These are phyloP conservation scores for Stephania cephalantha DNA, from an alignment of 164 flowering plant species.

Conservation along the genomic window DNA sequence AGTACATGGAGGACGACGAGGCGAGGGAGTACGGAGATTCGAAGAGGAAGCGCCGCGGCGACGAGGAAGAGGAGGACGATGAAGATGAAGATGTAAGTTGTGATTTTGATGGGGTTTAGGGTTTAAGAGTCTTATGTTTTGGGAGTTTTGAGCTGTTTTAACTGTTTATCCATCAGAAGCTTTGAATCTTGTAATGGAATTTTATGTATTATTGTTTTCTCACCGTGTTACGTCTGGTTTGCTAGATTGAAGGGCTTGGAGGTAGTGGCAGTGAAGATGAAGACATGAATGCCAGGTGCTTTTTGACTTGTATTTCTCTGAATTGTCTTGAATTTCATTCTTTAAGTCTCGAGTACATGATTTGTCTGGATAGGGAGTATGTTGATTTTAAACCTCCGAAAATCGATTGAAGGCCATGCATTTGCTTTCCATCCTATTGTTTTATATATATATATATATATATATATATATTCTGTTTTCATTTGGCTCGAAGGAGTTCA, in stretches of 20 bases:
- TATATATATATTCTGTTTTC: neutral
- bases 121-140: neutral
- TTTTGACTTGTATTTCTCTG: constrained; percentile 1
- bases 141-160: neutral
- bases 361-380: too few relatives aligned
- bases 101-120: neutral
- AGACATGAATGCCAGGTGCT: constrained; percentile 27
- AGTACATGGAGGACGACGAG: constrained; percentile 66
- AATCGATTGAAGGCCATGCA: neutral
- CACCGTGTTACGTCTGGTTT: constrained; percentile 8
- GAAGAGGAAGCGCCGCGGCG: constrained; percentile 16
- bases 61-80: constrained; percentile 33
- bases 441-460: too few relatives aligned
- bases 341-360: too few relatives aligned
- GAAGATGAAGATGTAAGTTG: constrained; percentile 28
- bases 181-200: neutral
- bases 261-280: constrained; percentile 33
- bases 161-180: neutral
- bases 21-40: constrained; percentile 50
- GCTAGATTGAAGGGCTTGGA: constrained; percentile 22
- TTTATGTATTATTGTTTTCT: neutral
- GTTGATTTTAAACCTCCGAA: neutral
- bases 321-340: too few relatives aligned
- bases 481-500: neutral
- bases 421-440: neutral